Base-by-base conservation (phyloP, 139 green algal species). In the Micractinium conductrix region DNA sequence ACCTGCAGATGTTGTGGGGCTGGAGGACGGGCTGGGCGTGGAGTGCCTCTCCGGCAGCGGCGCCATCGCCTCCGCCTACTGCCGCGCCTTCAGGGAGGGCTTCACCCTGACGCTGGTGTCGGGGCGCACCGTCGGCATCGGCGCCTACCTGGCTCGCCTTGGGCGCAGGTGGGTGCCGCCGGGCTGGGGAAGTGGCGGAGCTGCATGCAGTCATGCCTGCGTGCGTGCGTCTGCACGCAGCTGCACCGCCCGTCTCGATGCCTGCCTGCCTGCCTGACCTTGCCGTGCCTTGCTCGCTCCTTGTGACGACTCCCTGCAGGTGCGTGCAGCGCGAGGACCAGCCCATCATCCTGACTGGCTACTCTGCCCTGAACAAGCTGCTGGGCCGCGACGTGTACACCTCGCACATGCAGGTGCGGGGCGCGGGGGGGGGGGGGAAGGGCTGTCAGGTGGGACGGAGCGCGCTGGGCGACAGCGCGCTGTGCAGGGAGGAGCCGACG, bases 261-360 rank as follows among this genome's bases (percentile, higher is more conserved):
- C 48, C 48, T 58, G 48, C 48, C 10, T 58, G 10, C 48, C 16
- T 58, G 48, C 48, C 48, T 16, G 10, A 58, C 16, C 48, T 58
- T 58, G 48, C 16, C 48, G 12, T 24, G 10, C 16, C 48, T 58
- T 58, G 48, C 16, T 16, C 48, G 16, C 48, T 58, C 48, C 16
- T 58, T 58, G 10, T 16, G 5, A 67, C 58, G 9, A 4, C n/a
- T 24, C 28, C 35, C 4, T 80, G 84, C 87, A 91, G 88, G 62
- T 93, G 94, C 72, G 93, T 99, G 44, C 97, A 99, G 91, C 88
- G 96, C 33, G 75, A 86, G 0, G 95, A 99, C 83, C 96, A 98
- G 89, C 97, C 97, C 82, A 98, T 99, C 91, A 99, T 99, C 82
- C 95, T 99, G 8, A 99, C 97, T 9, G 97, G 97, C 78, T 98